These are phyloP conservation scores for Otatea glauca DNA, from an alignment of 176 grass and related monocot genomes.

Conservation along the genomic window DNA sequence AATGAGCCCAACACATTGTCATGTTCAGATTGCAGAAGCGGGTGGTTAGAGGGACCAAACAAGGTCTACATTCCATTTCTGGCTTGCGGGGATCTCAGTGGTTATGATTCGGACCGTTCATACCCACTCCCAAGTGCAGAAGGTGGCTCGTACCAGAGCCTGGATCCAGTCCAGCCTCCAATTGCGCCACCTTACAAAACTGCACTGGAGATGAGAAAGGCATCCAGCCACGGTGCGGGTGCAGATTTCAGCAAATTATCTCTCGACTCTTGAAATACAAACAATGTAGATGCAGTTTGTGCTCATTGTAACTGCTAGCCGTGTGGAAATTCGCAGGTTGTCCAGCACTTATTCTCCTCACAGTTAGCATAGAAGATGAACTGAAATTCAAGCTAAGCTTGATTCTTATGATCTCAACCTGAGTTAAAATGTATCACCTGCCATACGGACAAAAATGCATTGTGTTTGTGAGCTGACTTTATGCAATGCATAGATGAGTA, in stretches of 20 bases:
- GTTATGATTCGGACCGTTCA: slow-evolving; percentile 81
- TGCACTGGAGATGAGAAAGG: slow-evolving; percentile 77
- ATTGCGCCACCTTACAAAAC: slow-evolving; percentile 88
- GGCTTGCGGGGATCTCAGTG: slow-evolving; percentile 84
- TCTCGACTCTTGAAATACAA: slow-evolving; percentile 20
- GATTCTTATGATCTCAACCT: neutral
- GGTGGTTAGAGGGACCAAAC: slow-evolving; percentile 91
- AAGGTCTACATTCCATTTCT: slow-evolving; percentile 85
- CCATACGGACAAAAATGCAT: neutral
- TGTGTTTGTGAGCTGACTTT: neutral
- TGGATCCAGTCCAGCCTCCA: slow-evolving; percentile 85
- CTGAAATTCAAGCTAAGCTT: neutral
- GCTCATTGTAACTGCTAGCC: neutral
- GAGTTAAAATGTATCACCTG: neutral
- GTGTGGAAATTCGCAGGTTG: neutral
- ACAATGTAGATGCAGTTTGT: neutral
- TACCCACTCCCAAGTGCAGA: slow-evolving; percentile 66
- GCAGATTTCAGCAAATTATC: slow-evolving; percentile 41
- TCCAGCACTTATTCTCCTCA: too few species aligned
- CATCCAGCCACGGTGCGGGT: slow-evolving; percentile 43
- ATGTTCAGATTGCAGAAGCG: slow-evolving; percentile 76
- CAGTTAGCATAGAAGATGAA: neutral
- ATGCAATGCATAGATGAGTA: neutral
- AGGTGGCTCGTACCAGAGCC: slow-evolving; percentile 54
- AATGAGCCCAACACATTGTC: neutral